These are phyloP conservation scores for Sphaceloma murrayae DNA, from an alignment of 2,329 filamentous ascomycete genomes.

Conservation along the genomic window DNA sequence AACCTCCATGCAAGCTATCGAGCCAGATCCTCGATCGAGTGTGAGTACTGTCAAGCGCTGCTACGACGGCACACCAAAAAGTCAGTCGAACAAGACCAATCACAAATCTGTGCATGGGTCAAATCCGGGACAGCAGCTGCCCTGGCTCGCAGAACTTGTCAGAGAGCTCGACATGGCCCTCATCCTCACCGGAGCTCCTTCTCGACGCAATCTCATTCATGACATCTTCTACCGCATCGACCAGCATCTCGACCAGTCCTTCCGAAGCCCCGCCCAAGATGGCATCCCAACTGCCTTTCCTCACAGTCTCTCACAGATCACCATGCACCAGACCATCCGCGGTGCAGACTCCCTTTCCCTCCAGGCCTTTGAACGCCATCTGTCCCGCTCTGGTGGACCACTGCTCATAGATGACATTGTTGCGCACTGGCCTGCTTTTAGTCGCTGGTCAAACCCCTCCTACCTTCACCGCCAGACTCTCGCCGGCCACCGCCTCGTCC, in stretches of 20 bases:
- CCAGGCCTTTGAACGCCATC: constrained; percentile 25
- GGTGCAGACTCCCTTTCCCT: constrained; percentile 19
- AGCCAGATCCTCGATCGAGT: not conserved
- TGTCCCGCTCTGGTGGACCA: constrained; percentile 36
- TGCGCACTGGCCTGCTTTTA: constrained; percentile 64
- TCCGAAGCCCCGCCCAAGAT: not conserved
- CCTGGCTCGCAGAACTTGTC: constrained; percentile 51
- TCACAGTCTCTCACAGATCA: not conserved
- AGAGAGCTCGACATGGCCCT: constrained; percentile 63
- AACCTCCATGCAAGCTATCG: not conserved
- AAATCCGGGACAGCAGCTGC: constrained; percentile 18
- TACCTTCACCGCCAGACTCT: constrained; percentile 71
- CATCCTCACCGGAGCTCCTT: constrained; percentile 61
- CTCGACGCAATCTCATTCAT: constrained; percentile 39
- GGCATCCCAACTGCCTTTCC: constrained; percentile 1
- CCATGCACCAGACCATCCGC: constrained; percentile 6
- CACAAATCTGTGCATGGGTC: too few relatives aligned
- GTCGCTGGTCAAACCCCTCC: constrained; percentile 60
- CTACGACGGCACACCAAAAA: constrained; percentile 16
- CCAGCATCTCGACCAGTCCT: constrained; percentile 21
- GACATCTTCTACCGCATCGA: constrained; percentile 45
- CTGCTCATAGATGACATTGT: constrained; percentile 60
- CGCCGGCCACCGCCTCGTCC: constrained; percentile 67
- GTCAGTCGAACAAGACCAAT: too few relatives aligned
- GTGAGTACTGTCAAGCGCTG: constrained; percentile 21